Evolutionary conservation across 2,329 filamentous ascomycete genomes (phyloP).

Genomic region (Cercospora zeae-maydis): DNA sequence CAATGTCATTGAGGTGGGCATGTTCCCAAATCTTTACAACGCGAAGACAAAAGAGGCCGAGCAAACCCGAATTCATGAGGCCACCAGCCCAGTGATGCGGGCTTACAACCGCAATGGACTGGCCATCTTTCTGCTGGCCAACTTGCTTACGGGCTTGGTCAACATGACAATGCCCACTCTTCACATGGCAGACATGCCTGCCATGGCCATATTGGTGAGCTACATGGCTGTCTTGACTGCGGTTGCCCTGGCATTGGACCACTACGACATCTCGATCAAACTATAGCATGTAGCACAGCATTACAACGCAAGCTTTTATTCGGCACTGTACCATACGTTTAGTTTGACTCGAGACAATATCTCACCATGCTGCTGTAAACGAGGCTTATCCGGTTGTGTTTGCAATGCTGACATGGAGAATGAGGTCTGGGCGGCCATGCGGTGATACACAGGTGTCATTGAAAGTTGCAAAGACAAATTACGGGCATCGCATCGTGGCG

Average conservation of each 20-base stretch:
- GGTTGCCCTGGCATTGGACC: slow-evolving; percentile 65
- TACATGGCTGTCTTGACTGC: slow-evolving; percentile 68
- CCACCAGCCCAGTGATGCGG: slow-evolving; percentile 76
- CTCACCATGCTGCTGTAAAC: too few relatives aligned
- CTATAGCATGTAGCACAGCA: slow-evolving; percentile 44
- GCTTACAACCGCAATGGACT: slow-evolving; percentile 89
- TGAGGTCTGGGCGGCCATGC: too few relatives aligned
- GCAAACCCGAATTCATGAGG: slow-evolving; percentile 59
- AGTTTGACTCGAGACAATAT: too few relatives aligned
- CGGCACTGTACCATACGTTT: neutral
- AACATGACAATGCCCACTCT: slow-evolving; percentile 85
- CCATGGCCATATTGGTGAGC: slow-evolving; percentile 70
- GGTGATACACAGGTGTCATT: too few relatives aligned
- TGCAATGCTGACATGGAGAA: too few relatives aligned
- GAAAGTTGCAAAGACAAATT: too few relatives aligned
- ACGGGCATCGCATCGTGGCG: too few relatives aligned
- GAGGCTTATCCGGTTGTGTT: too few relatives aligned
- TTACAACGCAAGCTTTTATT: neutral
- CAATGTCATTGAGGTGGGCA: slow-evolving; percentile 69
- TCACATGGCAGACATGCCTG: slow-evolving; percentile 59
- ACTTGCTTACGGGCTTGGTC: slow-evolving; percentile 81
- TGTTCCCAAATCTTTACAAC: slow-evolving; percentile 70
- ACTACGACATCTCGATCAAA: slow-evolving; percentile 66
- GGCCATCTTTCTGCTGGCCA: slow-evolving; percentile 79
- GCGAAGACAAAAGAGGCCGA: slow-evolving; percentile 55